Conservation (phyloP, 192 early-diverging fungal genomes). For the Phycomyces blakesleeanus region DNA sequence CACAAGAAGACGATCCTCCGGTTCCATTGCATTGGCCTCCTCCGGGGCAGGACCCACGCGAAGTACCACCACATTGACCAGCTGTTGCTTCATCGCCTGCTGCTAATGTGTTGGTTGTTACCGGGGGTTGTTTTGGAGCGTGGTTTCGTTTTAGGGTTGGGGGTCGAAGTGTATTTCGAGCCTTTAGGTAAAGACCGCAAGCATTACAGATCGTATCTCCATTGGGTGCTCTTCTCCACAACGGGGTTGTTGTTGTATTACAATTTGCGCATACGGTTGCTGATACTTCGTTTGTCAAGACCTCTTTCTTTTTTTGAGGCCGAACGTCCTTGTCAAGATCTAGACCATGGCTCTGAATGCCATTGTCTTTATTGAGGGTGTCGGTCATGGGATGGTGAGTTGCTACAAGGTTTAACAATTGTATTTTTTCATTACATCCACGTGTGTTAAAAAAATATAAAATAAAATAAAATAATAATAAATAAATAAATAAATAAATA, state of each 20-base stretch:
- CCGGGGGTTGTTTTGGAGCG: constrained; percentile 4
- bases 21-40: constrained; percentile 74
- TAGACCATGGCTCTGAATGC: too few relatives aligned
- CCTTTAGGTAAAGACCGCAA: constrained; percentile 68
- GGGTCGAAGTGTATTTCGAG: constrained; percentile 46
- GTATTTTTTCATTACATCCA: not conserved
- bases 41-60: constrained; percentile 65
- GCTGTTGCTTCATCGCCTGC: constrained; percentile 1
- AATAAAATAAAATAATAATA: too few relatives aligned
- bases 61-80: not conserved
- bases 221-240: constrained; percentile 85
- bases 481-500: too few relatives aligned
- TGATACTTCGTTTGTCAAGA: constrained; percentile 28
- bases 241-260: constrained; percentile 80
- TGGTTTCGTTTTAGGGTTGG: constrained; percentile 47
- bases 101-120: too few relatives aligned
- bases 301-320: constrained; percentile 1
- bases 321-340: not conserved
- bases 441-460: too few relatives aligned
- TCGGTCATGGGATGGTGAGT: not conserved
- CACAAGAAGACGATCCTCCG: constrained; percentile 67
- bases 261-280: constrained; percentile 81
- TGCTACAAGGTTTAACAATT: not conserved
- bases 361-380: not conserved
- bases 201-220: constrained; percentile 97